Conservation (phyloP, 2,329 filamentous ascomycete species). For the Periconia macrospinosa region DNA sequence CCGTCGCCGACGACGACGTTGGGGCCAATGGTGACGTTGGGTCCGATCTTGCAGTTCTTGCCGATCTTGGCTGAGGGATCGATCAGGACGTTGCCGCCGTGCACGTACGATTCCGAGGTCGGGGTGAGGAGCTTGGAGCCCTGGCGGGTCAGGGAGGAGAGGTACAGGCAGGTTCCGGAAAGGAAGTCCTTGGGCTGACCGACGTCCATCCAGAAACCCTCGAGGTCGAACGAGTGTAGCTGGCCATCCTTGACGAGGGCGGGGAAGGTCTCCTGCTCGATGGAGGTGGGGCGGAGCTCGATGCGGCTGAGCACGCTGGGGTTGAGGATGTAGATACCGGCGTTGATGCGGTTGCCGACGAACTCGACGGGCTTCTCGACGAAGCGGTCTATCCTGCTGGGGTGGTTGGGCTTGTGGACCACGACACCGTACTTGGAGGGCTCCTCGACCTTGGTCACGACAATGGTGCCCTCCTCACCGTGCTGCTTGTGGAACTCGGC, state of each 20-base stretch:
- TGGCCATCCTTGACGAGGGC: constrained; percentile 86
- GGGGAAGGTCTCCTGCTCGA: constrained; percentile 98
- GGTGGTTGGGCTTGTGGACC: constrained; percentile 91
- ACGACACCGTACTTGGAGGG: constrained; percentile 98
- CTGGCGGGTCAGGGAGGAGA: constrained; percentile 89
- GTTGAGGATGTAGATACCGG: constrained; percentile 97
- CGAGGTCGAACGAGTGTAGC: constrained; percentile 93
- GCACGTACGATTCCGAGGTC: constrained; percentile 74
- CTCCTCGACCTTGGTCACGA: constrained; percentile 98
- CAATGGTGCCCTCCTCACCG: constrained; percentile 94
- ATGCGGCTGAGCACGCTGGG: constrained; percentile 88
- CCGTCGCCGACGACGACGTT: constrained; percentile 91
- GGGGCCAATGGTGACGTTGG: constrained; percentile 94
- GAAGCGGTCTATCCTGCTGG: constrained; percentile 94
- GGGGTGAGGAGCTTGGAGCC: constrained; percentile 81
- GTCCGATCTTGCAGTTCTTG: constrained; percentile 96
- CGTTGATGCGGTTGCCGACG: constrained; percentile 98
- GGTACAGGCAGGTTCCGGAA: constrained; percentile 92
- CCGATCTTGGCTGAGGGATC: constrained; percentile 94
- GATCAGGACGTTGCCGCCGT: constrained; percentile 94
- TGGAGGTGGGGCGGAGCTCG: constrained; percentile 93
- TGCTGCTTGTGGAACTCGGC: constrained; percentile 90
- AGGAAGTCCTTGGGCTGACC: constrained; percentile 99
- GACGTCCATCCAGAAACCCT: constrained; percentile 99
- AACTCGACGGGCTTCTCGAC: constrained; percentile 99